Evolutionary conservation across 805 yeast genomes (phyloP), one percentile per base, ranked within the genome.

Genomic region (Metschnikowia hibisci): DNA sequence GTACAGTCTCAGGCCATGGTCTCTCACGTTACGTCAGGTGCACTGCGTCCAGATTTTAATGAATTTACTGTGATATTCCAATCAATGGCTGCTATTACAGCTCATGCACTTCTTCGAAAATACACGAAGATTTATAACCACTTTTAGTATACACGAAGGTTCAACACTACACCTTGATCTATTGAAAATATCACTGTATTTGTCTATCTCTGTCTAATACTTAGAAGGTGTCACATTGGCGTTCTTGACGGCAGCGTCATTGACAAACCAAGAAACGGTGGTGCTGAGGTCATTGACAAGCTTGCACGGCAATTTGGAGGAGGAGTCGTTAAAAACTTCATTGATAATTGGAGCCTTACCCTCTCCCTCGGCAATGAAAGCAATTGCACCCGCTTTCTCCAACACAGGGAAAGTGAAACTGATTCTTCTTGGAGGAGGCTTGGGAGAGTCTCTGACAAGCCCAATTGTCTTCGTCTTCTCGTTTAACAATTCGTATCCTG

Each of bases 401-500:
- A 89, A 73, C 3, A 83, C 82, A 6, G 91, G 90, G 64, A 87
- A 79, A 6, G 96, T 89, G 61, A 89, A 71, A 3, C 96, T 87
- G 65, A 89, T 85, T 72, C 97, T 81, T 72, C 90, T 81, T 62
- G 90, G 82, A 32, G 97, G 97, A 26, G 95, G 96, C 66, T 90
- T 90, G 62, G 96, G 96, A 9, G 95, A 85, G 61, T 89, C 91
- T 39, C 74, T 72, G 49, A 90, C 78, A 56, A 78, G 66, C 8
- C 90, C 79, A 44, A 89, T 82, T 32, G 64, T 62, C 47, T 71
- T 67, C 8, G 60, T 39, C 22, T 66, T 61, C 58, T 84, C 91
- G 29, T 74, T 50, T 44, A 89, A 71, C 55, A 87, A 72, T 47
- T 63, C 55, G 62, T 88, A 96, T 30, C 84, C 89, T 10, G 96